A percentile compares a stretch with the other conserved stretches of the same genome.
phyloP scores from a whole-genome alignment of 2,329 filamentous ascomycete species.

The Metarhizium anisopliae region DNA sequence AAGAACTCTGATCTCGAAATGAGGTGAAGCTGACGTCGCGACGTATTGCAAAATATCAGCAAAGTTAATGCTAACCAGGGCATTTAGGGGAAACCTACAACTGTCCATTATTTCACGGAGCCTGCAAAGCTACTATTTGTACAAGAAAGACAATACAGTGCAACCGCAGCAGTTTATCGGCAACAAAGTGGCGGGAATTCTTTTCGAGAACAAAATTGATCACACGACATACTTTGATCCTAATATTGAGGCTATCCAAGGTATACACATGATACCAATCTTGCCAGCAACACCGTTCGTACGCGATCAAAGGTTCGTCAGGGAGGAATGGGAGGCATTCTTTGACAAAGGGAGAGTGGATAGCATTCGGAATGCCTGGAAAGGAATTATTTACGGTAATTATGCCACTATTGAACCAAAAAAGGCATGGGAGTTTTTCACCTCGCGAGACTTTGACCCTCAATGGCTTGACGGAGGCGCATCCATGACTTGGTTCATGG shows the following conservation, averaged over 20 bases:
- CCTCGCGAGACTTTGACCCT: slow-evolving; percentile 52
- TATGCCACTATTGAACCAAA: slow-evolving; percentile 66
- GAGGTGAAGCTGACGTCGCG: slow-evolving; percentile 31
- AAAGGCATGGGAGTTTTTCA: slow-evolving; percentile 68
- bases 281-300: slow-evolving; percentile 59
- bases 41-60: not conserved
- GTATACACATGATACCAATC: slow-evolving; percentile 78
- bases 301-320: slow-evolving; percentile 60
- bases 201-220: slow-evolving; percentile 94
- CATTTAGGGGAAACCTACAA: slow-evolving; percentile 63
- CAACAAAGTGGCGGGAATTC: slow-evolving; percentile 64
- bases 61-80: slow-evolving; percentile 3
- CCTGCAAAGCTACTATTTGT: slow-evolving; percentile 74
- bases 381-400: slow-evolving; percentile 75
- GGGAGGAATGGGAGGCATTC: slow-evolving; percentile 72
- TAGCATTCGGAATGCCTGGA: slow-evolving; percentile 67
- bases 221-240: slow-evolving; percentile 83
- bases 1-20: slow-evolving; percentile 75
- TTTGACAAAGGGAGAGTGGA: slow-evolving; percentile 63
- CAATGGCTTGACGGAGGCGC: slow-evolving; percentile 74
- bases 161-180: slow-evolving; percentile 69
- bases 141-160: slow-evolving; percentile 56
- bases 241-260: slow-evolving; percentile 62
- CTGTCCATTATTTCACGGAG: slow-evolving; percentile 67
- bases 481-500: slow-evolving; percentile 76